A percentile compares a stretch with the other conserved stretches of the same genome.
Evolutionary conservation across 805 yeast species (phyloP).

Genomic region (Candida insectorum): DNA sequence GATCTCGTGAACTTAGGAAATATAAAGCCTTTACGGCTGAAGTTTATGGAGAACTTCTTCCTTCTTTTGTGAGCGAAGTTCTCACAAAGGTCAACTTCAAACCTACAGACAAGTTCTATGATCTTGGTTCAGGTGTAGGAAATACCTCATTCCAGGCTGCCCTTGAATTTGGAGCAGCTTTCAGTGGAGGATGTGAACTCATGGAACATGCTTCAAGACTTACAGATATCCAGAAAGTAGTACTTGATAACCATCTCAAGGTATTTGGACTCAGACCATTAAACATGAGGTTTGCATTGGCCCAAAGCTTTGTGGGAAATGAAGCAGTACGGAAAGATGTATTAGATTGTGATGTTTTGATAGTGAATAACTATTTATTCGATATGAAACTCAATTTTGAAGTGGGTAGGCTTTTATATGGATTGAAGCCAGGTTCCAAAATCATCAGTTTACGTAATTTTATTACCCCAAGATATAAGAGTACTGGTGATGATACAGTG

Average conservation of each 20-base stretch:
- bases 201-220: conserved; percentile 78
- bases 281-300: conserved; percentile 52
- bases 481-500: conserved; percentile 50
- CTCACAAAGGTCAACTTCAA: conserved; percentile 54
- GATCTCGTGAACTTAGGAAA: conserved; percentile 55
- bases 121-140: conserved; percentile 93
- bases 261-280: conserved; percentile 66
- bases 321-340: conserved; percentile 51
- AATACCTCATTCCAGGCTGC: conserved; percentile 90
- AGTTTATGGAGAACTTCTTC: conserved; percentile 89
- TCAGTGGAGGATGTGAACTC: conserved; percentile 84
- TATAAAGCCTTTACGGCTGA: conserved; percentile 87
- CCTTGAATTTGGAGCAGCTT: conserved; percentile 71
- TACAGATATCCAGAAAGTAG: conserved; percentile 57
- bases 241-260: conserved; percentile 54
- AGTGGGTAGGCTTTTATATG: conserved; percentile 62
- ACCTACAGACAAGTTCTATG: conserved; percentile 63
- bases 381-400: conserved; percentile 68
- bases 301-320: conserved; percentile 71
- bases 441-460: conserved; percentile 77
- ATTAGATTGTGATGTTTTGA: conserved; percentile 62
- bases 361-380: conserved; percentile 82
- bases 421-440: conserved; percentile 68
- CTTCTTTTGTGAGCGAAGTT: conserved; percentile 67
- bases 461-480: conserved; percentile 70